A percentile compares a stretch with the other conserved stretches of the same genome.
phyloP scores from a whole-genome alignment of 495 filamentous ascomycete species.

The Rusavskia elegans region DNA sequence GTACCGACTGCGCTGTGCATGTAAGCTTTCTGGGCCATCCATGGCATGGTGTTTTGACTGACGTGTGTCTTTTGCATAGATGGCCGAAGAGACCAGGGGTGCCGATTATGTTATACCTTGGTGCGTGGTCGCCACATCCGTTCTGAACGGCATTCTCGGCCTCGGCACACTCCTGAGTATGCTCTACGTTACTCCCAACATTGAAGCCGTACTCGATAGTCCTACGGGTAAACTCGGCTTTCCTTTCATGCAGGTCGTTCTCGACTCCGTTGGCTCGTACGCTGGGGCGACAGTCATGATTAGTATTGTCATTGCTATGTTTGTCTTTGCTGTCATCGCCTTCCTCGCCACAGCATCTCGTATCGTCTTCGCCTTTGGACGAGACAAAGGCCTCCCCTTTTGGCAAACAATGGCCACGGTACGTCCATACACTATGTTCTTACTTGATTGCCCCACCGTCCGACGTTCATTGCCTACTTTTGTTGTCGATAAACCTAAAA shows the following conservation, averaged over 20 bases:
- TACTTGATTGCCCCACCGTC: neutral
- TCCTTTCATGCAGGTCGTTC: slow-evolving; percentile 27
- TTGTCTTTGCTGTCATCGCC: slow-evolving; percentile 25
- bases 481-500: neutral
- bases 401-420: slow-evolving; percentile 25
- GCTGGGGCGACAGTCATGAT: slow-evolving; percentile 19
- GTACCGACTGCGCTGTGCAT: slow-evolving; percentile 20
- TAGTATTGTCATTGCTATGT: slow-evolving; percentile 21
- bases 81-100: slow-evolving; percentile 29
- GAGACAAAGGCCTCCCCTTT: slow-evolving; percentile 34
- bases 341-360: slow-evolving; percentile 35
- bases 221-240: slow-evolving; percentile 14
- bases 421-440: slow-evolving; percentile 8
- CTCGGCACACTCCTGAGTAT: slow-evolving; percentile 17
- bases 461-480: neutral
- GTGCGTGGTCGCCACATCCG: slow-evolving; percentile 25
- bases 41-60: neutral
- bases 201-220: slow-evolving; percentile 16
- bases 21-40: slow-evolving; percentile 5
- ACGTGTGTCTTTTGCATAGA: neutral
- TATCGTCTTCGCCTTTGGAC: slow-evolving; percentile 38
- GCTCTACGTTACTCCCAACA: slow-evolving; percentile 16
- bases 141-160: slow-evolving; percentile 27
- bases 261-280: slow-evolving; percentile 14
- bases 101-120: slow-evolving; percentile 26